phyloP scores from a whole-genome alignment of 2,329 filamentous ascomycete species.

The Ceratocystis cacaofunesta region DNA sequence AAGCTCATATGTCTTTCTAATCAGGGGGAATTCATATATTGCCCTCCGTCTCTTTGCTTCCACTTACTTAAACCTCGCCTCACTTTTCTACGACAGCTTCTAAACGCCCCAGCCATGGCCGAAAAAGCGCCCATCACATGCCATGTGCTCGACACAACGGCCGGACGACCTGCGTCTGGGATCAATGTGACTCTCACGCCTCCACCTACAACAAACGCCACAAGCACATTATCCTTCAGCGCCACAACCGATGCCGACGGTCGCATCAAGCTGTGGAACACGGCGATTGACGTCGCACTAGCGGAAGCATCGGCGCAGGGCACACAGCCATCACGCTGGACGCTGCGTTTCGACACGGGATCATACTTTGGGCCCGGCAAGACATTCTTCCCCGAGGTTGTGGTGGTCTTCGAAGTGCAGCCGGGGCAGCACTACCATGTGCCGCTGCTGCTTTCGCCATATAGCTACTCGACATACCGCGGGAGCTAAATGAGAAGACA shows the following conservation, averaged over 20 bases:
- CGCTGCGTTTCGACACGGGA: conserved; percentile 57
- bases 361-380: conserved; percentile 52
- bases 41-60: background rate
- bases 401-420: conserved; percentile 37
- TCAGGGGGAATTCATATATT: background rate
- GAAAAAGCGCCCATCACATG: conserved; percentile 60
- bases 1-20: no score
- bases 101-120: conserved; percentile 15
- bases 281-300: background rate
- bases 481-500: conserved; percentile 39
- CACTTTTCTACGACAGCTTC: background rate
- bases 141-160: conserved; percentile 72
- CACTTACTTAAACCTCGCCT: background rate
- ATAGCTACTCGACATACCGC: conserved; percentile 69
- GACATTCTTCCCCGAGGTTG: conserved; percentile 47
- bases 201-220: conserved; percentile 24
- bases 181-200: conserved; percentile 48
- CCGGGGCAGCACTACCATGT: conserved; percentile 62
- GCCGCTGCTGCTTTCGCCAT: conserved; percentile 60
- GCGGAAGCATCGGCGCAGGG: background rate
- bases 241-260: conserved; percentile 64
- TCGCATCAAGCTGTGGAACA: conserved; percentile 50
- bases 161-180: conserved; percentile 50
- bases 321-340: conserved; percentile 40
- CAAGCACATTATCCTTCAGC: conserved; percentile 33